Base-by-base conservation (phyloP, 495 filamentous ascomycete genomes). In the Lophiotrema nucula region DNA sequence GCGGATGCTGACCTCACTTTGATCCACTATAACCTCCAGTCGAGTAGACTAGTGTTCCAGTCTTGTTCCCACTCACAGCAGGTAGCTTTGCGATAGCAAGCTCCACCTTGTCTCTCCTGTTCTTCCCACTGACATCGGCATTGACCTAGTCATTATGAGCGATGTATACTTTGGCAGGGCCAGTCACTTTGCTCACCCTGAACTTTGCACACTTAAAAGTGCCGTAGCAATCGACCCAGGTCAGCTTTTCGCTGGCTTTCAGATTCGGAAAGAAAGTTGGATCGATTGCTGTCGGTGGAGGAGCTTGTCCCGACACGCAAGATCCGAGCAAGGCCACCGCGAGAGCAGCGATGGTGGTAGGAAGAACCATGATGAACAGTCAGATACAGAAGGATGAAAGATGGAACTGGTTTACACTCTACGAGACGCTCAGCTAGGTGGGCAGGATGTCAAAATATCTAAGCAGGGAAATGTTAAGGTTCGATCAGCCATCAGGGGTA, bases 141-240 rank as follows among this genome's bases (percentile, higher is more conserved):
- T 25, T 25, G 45, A 48, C 45, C 45, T 48, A 18, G 18, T 23
- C 10, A 45, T 45, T 45, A 19, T n/a, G 21, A 45, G 21, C 42
- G 15, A 45, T 45, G 8, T 16, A 45, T 8, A 10, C n/a, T n/a
- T 19, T 16, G 10, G n/a, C 42, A 11, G 18, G 19, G 42, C 8
- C 8, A 23, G 11, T 23, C 31, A 8, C 31, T 15, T 35, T 35
- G 15, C 31, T 35, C 21, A 48, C 45, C 21, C 45, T 25, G 11
- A 48, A 22, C 6, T 22, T 10, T 6, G 45, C 45, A 31, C 45
- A 48, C 45, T 48, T 25, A 22, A 48, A 48, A 4, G 11, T 31
- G 13, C 26, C 45, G 26, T 48, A 48, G 45, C 45, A 48, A 26
- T 48, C 45, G 15, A 48, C 45, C 45, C 45, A 48, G 15, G 45